Percentiles rank a stretch among this genome's conserved stretches.
These are phyloP conservation scores for Mrakia frigida DNA, from an alignment of 768 basidiomycete genomes.

Conservation along the genomic window DNA sequence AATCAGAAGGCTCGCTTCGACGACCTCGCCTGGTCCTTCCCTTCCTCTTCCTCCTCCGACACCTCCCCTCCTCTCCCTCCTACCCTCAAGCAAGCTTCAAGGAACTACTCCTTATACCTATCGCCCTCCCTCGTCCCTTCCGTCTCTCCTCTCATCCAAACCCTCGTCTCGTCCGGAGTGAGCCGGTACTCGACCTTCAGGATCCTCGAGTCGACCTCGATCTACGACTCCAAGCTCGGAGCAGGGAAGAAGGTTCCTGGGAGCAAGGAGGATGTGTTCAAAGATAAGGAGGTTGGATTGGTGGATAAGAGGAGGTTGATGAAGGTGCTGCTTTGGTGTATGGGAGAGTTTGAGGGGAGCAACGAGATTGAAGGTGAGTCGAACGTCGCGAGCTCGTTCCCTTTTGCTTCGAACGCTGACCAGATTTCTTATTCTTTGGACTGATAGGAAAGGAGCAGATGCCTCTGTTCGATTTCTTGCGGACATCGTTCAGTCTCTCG, in stretches of 20 bases:
- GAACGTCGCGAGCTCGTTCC: not conserved
- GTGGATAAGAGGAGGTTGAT: slow-evolving; percentile 85
- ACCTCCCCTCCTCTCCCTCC: slow-evolving; percentile 30
- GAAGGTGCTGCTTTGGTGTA: slow-evolving; percentile 81
- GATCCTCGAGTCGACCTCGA: slow-evolving; percentile 69
- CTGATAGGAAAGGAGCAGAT: slow-evolving; percentile 3
- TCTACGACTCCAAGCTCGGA: slow-evolving; percentile 40
- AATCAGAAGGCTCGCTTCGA: slow-evolving; percentile 2
- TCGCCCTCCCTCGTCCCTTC: slow-evolving; percentile 75
- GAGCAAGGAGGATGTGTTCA: slow-evolving; percentile 90
- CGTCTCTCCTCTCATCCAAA: slow-evolving; percentile 68
- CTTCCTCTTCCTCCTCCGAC: slow-evolving; percentile 1
- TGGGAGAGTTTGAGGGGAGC: slow-evolving; percentile 62
- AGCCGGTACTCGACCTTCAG: slow-evolving; percentile 87
- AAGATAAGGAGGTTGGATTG: slow-evolving; percentile 65
- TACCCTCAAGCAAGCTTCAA: slow-evolving; percentile 53
- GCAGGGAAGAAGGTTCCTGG: slow-evolving; percentile 63
- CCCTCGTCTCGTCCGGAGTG: slow-evolving; percentile 74
- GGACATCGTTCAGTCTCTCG: slow-evolving; percentile 59
- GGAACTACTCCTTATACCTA: slow-evolving; percentile 82
- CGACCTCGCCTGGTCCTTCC: slow-evolving; percentile 20
- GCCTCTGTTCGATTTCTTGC: slow-evolving; percentile 50
- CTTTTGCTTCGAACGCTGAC: not conserved
- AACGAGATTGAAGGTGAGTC: slow-evolving; percentile 45
- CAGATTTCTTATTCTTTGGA: not conserved